Evolutionary conservation across 768 basidiomycete genomes (phyloP).

Genomic region (Xerocomellus amylosporus): DNA sequence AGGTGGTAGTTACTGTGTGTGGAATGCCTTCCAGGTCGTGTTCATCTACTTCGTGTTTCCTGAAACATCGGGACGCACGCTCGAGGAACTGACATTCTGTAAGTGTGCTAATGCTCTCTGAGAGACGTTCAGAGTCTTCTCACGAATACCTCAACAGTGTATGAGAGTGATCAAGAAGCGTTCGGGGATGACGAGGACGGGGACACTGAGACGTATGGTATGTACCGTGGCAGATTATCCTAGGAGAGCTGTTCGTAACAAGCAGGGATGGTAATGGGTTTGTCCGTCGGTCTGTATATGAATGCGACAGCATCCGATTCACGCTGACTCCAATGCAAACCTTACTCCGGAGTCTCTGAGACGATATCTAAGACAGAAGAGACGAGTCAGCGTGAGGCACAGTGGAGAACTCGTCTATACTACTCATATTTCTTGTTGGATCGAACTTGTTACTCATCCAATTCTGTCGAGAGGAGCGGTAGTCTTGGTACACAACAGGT

Average conservation of each 20-base stretch:
- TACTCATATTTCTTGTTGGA: no score
- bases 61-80: not conserved
- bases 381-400: no score
- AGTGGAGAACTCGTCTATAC: no score
- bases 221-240: not conserved
- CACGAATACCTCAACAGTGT: not conserved
- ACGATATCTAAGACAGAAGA: no score
- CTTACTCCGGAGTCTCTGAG: no score
- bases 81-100: conserved; percentile 8
- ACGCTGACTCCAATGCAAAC: no score
- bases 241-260: not conserved
- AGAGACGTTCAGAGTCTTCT: not conserved
- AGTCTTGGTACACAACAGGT: no score
- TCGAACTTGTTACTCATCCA: no score
- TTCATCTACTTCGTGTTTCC: conserved; percentile 2
- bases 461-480: no score
- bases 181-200: not conserved
- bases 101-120: not conserved
- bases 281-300: no score
- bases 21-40: not conserved
- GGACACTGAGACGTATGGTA: not conserved
- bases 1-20: not conserved
- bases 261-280: not conserved
- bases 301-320: no score
- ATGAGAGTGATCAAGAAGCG: not conserved